Base-by-base conservation (phyloP, 306 rosid species). In the Sesbania bispinosa region DNA sequence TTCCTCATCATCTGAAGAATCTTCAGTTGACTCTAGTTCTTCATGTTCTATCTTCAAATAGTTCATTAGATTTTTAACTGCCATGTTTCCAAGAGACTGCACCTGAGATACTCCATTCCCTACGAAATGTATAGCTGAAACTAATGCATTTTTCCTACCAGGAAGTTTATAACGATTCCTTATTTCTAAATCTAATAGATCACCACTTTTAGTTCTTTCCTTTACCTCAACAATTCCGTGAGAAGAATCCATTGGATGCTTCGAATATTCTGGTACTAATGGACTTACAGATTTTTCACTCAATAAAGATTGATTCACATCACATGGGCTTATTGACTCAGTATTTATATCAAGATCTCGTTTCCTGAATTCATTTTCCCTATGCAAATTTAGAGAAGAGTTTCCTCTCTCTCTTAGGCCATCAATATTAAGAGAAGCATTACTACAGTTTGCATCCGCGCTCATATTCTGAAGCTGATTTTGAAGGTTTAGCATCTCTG, bases 401-500 rank as follows among this genome's bases (percentile, higher is more conserved):
- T 71, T 76, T 78, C 79, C 74, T 63, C 88, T 82, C 78, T 82
- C 78, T 72, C 83, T 82, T 48, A 76, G 69, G 74, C 85, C 87
- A 53, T 82, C 90, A 65, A 72, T 80, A 43, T 67, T 67, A 2
- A 83, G 88, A 71, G 96, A 80, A 71, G 84, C 20, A 42, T 79
- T 73, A 67, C 84, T 69, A 20, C 79, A 79, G 45, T 85, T 78
- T 16, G 83, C 75, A 69, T 66, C 72, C 60, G 85, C 62, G 81
- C 82, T 86, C 82, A 76, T 67, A 71, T 80, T 83, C 69, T 86
- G 86, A 62, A 85, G 95, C 81, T 83, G 89, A 73, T 67, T 79
- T 81, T 93, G 93, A 79, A 88, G 80, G 85, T 88, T 93, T 50
- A 84, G 87, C 96, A 93, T 88, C 88, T 93, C 96, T 5, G 96